phyloP scores from a whole-genome alignment of 495 filamentous ascomycete species.

The Penicillium roqueforti region DNA sequence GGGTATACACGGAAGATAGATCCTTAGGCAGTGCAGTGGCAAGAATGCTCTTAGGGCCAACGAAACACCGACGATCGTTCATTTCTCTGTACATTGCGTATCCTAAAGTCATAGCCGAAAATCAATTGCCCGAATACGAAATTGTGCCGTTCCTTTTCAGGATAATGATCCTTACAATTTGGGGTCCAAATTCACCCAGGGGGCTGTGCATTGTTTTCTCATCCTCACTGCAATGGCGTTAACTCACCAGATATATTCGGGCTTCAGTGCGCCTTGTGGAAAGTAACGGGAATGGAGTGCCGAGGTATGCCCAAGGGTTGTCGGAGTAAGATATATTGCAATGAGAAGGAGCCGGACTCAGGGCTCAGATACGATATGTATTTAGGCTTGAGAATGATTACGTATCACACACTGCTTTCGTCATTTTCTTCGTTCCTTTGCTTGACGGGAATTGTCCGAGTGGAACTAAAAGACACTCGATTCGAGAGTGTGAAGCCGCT shows the following conservation, averaged over 20 bases:
- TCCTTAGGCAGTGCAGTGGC: not conserved
- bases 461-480: not conserved
- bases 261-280: not conserved
- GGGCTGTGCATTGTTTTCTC: not conserved
- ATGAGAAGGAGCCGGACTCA: not conserved
- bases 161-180: not conserved
- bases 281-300: not conserved
- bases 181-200: conserved; percentile 6
- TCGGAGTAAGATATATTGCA: too few relatives aligned
- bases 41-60: not conserved
- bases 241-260: not conserved
- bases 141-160: not conserved
- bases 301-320: not conserved
- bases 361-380: not conserved
- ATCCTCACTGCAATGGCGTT: not conserved
- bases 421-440: not conserved
- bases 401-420: not conserved
- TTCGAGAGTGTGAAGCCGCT: not conserved
- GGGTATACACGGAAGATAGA: not conserved
- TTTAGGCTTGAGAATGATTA: not conserved
- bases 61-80: not conserved
- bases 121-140: conserved; percentile 1
- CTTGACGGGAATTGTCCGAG: not conserved
- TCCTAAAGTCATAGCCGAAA: not conserved
- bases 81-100: not conserved